phyloP scores from a whole-genome alignment of 1,284 basidiomycete genomes.

The Naganishia cerealis region DNA sequence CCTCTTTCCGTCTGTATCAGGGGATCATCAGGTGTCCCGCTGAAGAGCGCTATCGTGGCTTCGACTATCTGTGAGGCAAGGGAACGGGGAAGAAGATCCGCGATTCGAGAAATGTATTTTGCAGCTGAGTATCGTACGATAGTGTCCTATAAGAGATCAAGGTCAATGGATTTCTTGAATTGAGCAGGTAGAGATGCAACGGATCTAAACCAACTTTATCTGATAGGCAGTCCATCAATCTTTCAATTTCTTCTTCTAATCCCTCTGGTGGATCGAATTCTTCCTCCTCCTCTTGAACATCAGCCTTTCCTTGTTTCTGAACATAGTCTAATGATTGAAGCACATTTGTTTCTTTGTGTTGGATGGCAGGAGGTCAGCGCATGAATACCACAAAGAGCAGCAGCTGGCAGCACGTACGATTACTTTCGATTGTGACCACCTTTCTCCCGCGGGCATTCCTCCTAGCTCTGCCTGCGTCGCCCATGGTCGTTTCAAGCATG shows the following conservation, averaged over 20 bases:
- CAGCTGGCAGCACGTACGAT: background rate
- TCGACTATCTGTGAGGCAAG: slow-evolving; percentile 78
- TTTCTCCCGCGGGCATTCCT: slow-evolving; percentile 26
- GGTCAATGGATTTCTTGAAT: background rate
- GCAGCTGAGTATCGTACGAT: slow-evolving; percentile 92
- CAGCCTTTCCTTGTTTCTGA: background rate
- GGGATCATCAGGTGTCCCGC: slow-evolving; percentile 52
- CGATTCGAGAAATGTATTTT: slow-evolving; percentile 85
- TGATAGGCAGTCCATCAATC: slow-evolving; percentile 72
- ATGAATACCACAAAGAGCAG: background rate
- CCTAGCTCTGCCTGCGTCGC: background rate
- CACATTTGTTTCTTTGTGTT: slow-evolving; percentile 13
- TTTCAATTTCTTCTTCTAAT: slow-evolving; percentile 72
- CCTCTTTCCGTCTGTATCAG: slow-evolving; percentile 44
- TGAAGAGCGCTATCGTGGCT: slow-evolving; percentile 70
- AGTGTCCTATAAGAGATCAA: slow-evolving; percentile 70
- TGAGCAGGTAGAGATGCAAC: background rate
- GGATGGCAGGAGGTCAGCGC: slow-evolving; percentile 5
- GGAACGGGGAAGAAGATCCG: slow-evolving; percentile 72
- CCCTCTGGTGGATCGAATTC: slow-evolving; percentile 76
- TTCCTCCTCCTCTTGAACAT: slow-evolving; percentile 42
- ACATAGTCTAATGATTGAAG: slow-evolving; percentile 21
- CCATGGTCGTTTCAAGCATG: slow-evolving; percentile 37
- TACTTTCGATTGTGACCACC: background rate
- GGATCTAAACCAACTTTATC: slow-evolving; percentile 65